Conservation (phyloP, 257 asterid species). For the Sherardia arvensis region DNA sequence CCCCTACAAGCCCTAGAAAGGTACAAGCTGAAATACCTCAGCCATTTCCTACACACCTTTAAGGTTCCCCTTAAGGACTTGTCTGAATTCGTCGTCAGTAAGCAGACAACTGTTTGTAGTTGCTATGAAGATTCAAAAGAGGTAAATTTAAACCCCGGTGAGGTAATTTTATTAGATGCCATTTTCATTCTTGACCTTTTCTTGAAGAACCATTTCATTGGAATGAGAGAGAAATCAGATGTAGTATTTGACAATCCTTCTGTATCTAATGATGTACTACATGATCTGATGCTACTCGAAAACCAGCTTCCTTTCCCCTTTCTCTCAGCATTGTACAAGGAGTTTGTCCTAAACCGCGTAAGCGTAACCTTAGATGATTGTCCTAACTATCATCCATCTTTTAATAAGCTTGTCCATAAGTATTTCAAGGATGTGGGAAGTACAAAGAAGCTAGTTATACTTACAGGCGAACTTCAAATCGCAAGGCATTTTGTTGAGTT, state of each 20-base stretch:
- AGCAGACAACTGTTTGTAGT: too few species aligned
- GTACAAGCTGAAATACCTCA: too few species aligned
- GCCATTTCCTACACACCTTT: too few species aligned
- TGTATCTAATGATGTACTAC: background rate
- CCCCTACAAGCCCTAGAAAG: too few species aligned
- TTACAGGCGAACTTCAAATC: background rate
- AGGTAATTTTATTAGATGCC: too few species aligned
- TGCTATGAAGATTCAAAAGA: too few species aligned
- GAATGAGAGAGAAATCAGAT: constrained; percentile 11
- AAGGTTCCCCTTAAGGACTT: too few species aligned
- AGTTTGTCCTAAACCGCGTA: background rate
- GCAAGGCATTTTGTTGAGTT: constrained; percentile 10
- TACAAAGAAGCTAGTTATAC: constrained; percentile 9
- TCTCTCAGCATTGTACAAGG: background rate
- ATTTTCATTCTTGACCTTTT: constrained; percentile 19
- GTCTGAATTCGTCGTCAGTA: too few species aligned
- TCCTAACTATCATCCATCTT: constrained; percentile 1
- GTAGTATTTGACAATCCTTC: background rate
- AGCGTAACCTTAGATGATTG: background rate
- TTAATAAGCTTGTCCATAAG: constrained; percentile 19
- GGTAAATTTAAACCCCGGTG: too few species aligned
- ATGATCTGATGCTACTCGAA: background rate
- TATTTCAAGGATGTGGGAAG: constrained; percentile 22
- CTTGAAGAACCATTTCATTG: constrained; percentile 11
- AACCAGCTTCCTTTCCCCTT: background rate